Evolutionary conservation across 768 basidiomycete species (phyloP), one percentile per base, ranked within the genome.

Genomic region (Thelephora aurantiotincta): DNA sequence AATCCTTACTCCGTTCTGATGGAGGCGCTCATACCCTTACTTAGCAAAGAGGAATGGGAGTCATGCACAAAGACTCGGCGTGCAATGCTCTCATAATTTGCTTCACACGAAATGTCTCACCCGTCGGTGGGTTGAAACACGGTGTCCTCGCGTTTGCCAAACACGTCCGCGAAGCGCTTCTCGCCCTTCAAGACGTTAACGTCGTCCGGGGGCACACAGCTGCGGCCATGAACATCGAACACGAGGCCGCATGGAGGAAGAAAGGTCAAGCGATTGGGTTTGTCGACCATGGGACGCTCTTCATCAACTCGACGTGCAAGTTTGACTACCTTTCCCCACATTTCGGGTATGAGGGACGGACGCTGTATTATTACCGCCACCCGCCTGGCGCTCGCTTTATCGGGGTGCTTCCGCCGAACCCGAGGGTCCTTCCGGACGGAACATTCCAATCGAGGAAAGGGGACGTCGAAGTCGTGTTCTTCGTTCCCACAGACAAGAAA

Each of bases 271-370:
- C 43, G 19, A 46, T 49, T 37, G 26, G 26, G 44, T 30, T 30
- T 16, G 33, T 44, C 16, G 44, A 33, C 14, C 44, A 46, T 19
- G 34, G 23, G 42, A 2, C 33, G 19, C 48, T 51, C 47, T 20
- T 41, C 16, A 6, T 51, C 4, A 49, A 51, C 33, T 51, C 48
- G 5, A 54, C 50, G 2, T 23, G 11, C 35, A 54, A 50, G 4
- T 54, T 51, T 30, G 53, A 54, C 35, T 54, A 50, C 50, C 46
- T 50, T 4, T 54, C 53, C 9, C 47, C 53, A 12, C 53, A 54
- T 35, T 54, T 54, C 37, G 53, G 53, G 9, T 54, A 49, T 45
- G 43, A 43, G 16, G 50, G 46, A 22, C 35, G 49, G 33, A 49
- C 50, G 33, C 47, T 47, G 22, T 54, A 51, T 45, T 51, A 34